Base-by-base conservation (phyloP, 345 rosid genomes). In the Carallia pectinifolia region DNA sequence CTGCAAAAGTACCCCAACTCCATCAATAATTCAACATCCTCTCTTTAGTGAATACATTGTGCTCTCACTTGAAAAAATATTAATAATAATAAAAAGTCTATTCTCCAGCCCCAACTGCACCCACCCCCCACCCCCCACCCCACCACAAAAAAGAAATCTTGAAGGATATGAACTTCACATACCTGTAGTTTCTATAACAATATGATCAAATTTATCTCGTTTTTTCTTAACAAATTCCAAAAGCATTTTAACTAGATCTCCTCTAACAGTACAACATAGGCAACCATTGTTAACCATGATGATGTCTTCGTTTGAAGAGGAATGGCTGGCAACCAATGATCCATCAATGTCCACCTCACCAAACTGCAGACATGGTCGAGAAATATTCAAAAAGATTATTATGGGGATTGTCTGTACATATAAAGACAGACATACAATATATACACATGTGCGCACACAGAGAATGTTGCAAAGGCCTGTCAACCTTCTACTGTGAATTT, bases 131-230 rank as follows among this genome's bases (percentile, higher is more conserved):
- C 7, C 27, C 27, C 16, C 6, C 31, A 3, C 27, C 15, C 10
- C 10, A 56, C 8, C 23, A 30, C 23, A 8, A 27, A 62, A 27
- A 44, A 19, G 62, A 62, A 65, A 60, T 3, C 56, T 15, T 6
- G 40, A 58, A 44, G 34, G 53, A 37, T 54, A 23, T 44, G 16
- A 31, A 13, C 19, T 30, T 50, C 31, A 55, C 66, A 38, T 77
- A 86, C 96, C 91, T n/a, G 93, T 88, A 33, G 93, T 88, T 83
- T 90, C 96, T 1, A 90, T 88, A 58, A 90, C 85, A 68, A 90
- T 90, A 74, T 87, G 93, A 70, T 90, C 93, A 70, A 90, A 88
- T 55, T 69, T 86, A 72, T 87, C 86, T 65, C 77, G 64, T 78
- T 79, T 90, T 62, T 79, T 82, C 77, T 73, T 83, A 69, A 85